Evolutionary conservation across 192 early-diverging fungal species (phyloP).

Genomic region (Dispira parvispora): DNA sequence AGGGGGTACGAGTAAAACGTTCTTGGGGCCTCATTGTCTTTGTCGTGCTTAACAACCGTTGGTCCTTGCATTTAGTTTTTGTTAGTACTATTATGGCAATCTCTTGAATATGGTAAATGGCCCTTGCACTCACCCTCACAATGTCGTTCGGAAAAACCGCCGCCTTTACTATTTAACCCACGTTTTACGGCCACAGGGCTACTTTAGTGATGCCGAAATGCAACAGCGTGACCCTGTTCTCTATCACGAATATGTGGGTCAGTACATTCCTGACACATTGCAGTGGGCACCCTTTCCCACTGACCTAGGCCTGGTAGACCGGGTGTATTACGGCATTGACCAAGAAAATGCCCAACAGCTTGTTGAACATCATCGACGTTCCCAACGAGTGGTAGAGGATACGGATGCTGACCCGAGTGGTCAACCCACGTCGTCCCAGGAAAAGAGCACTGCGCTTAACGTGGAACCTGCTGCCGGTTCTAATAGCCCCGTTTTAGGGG

Average conservation of each 20-base stretch:
- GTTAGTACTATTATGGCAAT: no score
- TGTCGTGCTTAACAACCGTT: no score
- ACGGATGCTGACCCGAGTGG: background rate
- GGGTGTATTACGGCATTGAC: conserved; percentile 4
- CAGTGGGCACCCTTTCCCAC: background rate
- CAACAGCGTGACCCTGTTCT: conserved; percentile 6
- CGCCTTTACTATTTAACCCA: background rate
- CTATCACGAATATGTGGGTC: background rate
- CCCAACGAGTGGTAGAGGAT: background rate
- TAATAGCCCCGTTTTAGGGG: no score
- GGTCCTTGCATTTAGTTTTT: no score
- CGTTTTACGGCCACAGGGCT: background rate
- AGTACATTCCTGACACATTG: background rate
- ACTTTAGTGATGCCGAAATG: conserved; percentile 1
- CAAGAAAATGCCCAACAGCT: background rate
- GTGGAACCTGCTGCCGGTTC: background rate
- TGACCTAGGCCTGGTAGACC: background rate
- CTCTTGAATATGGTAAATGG: no score
- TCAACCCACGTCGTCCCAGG: background rate
- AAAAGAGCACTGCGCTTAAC: background rate
- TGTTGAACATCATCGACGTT: background rate
- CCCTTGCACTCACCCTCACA: no score
- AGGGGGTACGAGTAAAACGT: no score
- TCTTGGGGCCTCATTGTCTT: no score
- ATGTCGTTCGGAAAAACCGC: no score